Percentiles rank a stretch among this genome's conserved stretches.
Conservation (phyloP, 371 early-diverging fungal genomes). For the Nematocida minor region DNA sequence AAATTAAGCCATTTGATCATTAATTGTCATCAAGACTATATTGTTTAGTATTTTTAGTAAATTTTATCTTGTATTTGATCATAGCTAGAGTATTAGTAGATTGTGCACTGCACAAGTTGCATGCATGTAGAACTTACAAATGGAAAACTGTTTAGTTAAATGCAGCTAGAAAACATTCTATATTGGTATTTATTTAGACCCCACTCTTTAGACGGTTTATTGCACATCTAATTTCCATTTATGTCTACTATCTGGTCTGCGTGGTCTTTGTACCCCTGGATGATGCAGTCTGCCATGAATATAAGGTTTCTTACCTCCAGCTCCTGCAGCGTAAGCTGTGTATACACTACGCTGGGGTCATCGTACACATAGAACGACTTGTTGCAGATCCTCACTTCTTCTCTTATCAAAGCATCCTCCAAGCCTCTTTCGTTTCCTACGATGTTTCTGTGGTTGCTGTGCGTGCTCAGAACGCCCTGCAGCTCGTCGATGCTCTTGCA, state of each 20-base stretch:
- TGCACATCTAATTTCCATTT: neutral
- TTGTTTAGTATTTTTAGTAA: no score
- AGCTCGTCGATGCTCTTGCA: conserved; percentile 58
- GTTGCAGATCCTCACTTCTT: conserved; percentile 49
- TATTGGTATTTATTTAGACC: no score
- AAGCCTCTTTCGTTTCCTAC: conserved; percentile 28
- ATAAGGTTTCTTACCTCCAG: conserved; percentile 95
- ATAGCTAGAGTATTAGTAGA: no score
- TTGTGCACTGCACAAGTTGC: no score
- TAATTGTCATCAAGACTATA: no score
- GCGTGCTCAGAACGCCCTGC: conserved; percentile 38
- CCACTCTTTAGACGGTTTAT: no score
- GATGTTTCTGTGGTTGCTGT: conserved; percentile 32
- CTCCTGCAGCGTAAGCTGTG: conserved; percentile 90
- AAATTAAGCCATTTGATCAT: no score
- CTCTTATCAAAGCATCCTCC: conserved; percentile 31
- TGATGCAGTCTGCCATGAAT: conserved; percentile 97
- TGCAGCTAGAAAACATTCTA: no score
- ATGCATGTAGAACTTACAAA: no score
- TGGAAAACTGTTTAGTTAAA: no score
- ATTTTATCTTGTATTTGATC: no score
- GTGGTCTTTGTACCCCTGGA: conserved; percentile 83
- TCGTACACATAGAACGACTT: conserved; percentile 58
- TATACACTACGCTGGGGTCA: conserved; percentile 67
- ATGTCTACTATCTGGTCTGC: conserved; percentile 40